A percentile compares a stretch with the other conserved stretches of the same genome.
Conservation (phyloP, 1,284 basidiomycete species). For the Naganishia cerealis region DNA sequence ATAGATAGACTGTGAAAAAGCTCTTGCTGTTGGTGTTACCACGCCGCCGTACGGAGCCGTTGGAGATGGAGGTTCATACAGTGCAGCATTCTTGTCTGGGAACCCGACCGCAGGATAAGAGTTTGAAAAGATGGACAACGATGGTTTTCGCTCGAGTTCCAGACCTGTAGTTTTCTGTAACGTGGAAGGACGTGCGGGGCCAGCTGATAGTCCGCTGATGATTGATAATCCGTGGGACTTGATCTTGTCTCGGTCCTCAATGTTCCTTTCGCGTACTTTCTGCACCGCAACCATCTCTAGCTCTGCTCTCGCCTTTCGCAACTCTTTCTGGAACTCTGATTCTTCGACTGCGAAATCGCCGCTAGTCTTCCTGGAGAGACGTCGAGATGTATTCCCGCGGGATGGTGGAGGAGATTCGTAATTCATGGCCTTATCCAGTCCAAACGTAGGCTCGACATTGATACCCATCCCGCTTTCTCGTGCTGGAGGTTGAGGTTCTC, state of each 20-base stretch:
- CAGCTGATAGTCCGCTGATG: neutral
- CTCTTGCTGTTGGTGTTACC: conserved; percentile 14
- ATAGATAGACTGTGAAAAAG: conserved; percentile 10
- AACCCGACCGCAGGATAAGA: conserved; percentile 19
- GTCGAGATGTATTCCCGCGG: neutral
- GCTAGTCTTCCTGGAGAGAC: conserved; percentile 25
- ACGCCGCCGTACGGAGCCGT: neutral
- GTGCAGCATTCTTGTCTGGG: conserved; percentile 18
- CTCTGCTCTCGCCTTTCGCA: conserved; percentile 33
- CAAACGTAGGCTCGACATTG: conserved; percentile 33
- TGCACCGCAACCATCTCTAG: conserved; percentile 33
- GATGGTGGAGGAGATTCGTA: neutral
- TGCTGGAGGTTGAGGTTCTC: conserved; percentile 29
- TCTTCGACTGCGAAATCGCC: conserved; percentile 34
- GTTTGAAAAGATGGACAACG: conserved; percentile 22
- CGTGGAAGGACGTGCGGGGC: neutral
- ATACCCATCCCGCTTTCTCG: conserved; percentile 33
- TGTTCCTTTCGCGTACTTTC: conserved; percentile 29
- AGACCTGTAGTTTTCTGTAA: neutral
- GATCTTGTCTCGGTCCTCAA: conserved; percentile 22
- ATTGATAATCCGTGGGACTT: conserved; percentile 17
- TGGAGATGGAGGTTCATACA: conserved; percentile 22
- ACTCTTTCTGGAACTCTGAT: conserved; percentile 34
- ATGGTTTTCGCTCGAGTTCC: conserved; percentile 27
- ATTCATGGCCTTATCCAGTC: conserved; percentile 28